phyloP scores from a whole-genome alignment of 116 monocot genomes.

The Iris pallida region DNA sequence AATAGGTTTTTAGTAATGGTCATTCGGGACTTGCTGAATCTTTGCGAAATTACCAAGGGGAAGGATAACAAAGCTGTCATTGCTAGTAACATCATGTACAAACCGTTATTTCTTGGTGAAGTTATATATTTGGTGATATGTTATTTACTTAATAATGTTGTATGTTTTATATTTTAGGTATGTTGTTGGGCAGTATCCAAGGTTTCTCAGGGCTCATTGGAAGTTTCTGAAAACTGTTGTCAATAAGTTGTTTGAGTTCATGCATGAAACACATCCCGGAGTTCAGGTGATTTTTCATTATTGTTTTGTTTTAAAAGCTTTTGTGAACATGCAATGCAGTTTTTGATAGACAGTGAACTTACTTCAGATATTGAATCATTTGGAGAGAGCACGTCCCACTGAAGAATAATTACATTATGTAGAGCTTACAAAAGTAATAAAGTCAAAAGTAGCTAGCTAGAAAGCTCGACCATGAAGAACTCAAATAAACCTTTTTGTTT shows the following conservation, averaged over 20 bases:
- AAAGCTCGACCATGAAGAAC: too few relatives aligned
- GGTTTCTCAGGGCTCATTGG: conserved; percentile 97
- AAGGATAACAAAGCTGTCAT: conserved; percentile 99
- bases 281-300: conserved; percentile 70
- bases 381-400: too few relatives aligned
- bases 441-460: too few relatives aligned
- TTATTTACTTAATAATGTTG: conserved; percentile 1
- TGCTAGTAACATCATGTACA: conserved; percentile 97
- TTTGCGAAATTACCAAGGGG: conserved; percentile 98
- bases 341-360: too few relatives aligned
- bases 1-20: conserved; percentile 99
- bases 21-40: conserved; percentile 87
- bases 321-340: too few relatives aligned
- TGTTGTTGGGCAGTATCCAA: conserved; percentile 98
- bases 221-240: conserved; percentile 99
- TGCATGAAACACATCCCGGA: conserved; percentile 99
- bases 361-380: too few relatives aligned
- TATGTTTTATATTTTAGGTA: conserved; percentile 51
- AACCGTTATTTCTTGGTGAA: background rate
- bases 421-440: too few relatives aligned
- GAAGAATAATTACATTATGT: too few relatives aligned
- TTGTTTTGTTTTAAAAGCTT: background rate
- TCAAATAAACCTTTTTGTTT: too few relatives aligned
- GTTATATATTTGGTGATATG: background rate
- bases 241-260: conserved; percentile 98